These are phyloP conservation scores for Persicaria maculosa DNA, from an alignment of 148 eudicot species.

Conservation along the genomic window DNA sequence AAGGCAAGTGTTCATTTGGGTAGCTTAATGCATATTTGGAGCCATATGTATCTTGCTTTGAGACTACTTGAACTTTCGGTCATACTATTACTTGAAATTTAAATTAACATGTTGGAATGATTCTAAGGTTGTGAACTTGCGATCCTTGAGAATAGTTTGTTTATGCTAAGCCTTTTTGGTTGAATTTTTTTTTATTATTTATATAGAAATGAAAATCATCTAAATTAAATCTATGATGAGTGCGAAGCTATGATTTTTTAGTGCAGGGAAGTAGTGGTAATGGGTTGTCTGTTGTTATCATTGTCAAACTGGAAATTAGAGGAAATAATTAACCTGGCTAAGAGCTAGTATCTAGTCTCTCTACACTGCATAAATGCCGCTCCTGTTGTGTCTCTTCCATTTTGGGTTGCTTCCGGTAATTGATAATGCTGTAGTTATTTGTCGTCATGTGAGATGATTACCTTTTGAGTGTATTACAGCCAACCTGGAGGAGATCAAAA, in stretches of 20 bases:
- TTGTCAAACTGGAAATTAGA: neutral
- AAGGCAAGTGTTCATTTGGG: conserved; percentile 21
- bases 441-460: neutral
- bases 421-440: neutral
- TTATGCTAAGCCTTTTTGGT: neutral
- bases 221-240: neutral
- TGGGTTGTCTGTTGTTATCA: neutral
- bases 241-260: neutral
- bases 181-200: neutral
- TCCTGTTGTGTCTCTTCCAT: neutral
- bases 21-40: neutral
- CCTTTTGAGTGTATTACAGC: conserved; percentile 22
- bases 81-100: neutral
- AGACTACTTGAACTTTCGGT: neutral
- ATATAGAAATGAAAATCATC: neutral
- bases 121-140: neutral
- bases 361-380: neutral
- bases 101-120: too few species aligned
- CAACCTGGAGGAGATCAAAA: conserved; percentile 33
- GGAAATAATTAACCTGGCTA: neutral
- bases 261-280: neutral
- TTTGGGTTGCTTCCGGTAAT: neutral
- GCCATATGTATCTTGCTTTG: conserved; percentile 3
- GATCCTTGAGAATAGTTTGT: neutral
- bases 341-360: neutral